A percentile compares a stretch with the other conserved stretches of the same genome.
Conservation (phyloP, 2,329 filamentous ascomycete species). For the Fusarium beomiforme region DNA sequence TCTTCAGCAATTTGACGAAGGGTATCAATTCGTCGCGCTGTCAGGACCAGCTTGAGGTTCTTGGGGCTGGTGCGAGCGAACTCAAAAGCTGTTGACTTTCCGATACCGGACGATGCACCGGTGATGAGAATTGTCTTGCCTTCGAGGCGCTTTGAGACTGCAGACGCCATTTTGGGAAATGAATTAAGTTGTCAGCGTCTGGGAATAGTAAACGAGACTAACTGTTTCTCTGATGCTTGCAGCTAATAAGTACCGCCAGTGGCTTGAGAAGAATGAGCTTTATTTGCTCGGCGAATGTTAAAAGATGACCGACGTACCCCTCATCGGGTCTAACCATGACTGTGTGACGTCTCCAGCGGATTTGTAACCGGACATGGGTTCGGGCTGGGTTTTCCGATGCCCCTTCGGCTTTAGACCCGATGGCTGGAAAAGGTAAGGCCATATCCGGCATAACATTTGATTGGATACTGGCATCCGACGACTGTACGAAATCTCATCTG, state of each 20-base stretch:
- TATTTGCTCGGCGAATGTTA: background rate
- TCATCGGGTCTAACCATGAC: slow-evolving; percentile 10
- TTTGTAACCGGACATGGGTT: background rate
- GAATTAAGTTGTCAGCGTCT: too few relatives aligned
- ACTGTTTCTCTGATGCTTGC: background rate
- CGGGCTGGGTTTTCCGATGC: slow-evolving; percentile 11
- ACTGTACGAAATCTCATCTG: background rate
- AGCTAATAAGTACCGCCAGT: background rate
- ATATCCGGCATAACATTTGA: background rate
- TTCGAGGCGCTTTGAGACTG: slow-evolving; percentile 82
- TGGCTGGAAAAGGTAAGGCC: slow-evolving; percentile 10
- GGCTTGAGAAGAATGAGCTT: background rate
- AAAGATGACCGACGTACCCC: background rate
- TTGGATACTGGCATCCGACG: background rate
- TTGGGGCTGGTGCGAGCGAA: slow-evolving; percentile 87
- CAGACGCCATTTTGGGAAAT: slow-evolving; percentile 58
- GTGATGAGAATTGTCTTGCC: slow-evolving; percentile 95
- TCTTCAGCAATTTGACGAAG: slow-evolving; percentile 79
- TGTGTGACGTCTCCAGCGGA: background rate
- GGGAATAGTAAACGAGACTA: too few relatives aligned
- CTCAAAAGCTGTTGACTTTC: slow-evolving; percentile 81
- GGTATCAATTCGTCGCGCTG: slow-evolving; percentile 82
- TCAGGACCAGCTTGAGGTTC: slow-evolving; percentile 83
- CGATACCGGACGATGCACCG: slow-evolving; percentile 93
- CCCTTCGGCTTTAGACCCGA: slow-evolving; percentile 5